Evolutionary conservation across 331 rosid genomes (phyloP), one percentile per base, ranked within the genome.

Genomic region (Rosa hybrid): DNA sequence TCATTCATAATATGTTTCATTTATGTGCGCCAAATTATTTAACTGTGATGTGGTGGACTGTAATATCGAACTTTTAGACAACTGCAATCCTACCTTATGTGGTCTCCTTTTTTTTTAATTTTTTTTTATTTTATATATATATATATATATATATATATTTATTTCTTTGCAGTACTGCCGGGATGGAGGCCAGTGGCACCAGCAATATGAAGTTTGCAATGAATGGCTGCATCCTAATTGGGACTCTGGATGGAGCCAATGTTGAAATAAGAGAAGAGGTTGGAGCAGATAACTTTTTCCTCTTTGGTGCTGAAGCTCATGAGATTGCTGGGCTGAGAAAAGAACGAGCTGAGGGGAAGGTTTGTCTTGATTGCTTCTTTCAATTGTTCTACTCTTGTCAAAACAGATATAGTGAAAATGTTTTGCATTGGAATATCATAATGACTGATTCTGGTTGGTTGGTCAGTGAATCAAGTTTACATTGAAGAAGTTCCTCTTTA

Each of bases 151-250:
- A 27, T 2, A 1, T 25, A 23, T 60, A 34, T 67, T 49, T 68
- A 6, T 65, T 72, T 79, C 50, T n/a, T 65, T 77, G 72, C 69
- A 96, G 99, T 85, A 96, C 99, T 78, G 99, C 99, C 51, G 99
- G 99, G 68, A 96, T 96, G 99, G 99, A 96, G 77, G 99, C 99
- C 84, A 93, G 99, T 85, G 99, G 99, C 86, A 96, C 99, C 46
- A 93, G 99, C 89, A 96, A 93, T 90, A 96, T 96, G 99, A 96
- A 96, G 86, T 96, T 96, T 84, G 91, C 97, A 42, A 93, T 96
- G 97, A 96, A 93, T 68, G 99, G 99, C 50, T 96, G 99, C 86
- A 53, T 96, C 77, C 89, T 87, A 80, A 96, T 96, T 83, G 99
- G 99, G 77, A 96, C 98, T 73, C 87, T 96, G 84, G 99, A 96